Percentiles rank a stretch among this genome's conserved stretches.
Conservation (phyloP, 148 eudicot genomes). For the Vaccinium vitisidaea region DNA sequence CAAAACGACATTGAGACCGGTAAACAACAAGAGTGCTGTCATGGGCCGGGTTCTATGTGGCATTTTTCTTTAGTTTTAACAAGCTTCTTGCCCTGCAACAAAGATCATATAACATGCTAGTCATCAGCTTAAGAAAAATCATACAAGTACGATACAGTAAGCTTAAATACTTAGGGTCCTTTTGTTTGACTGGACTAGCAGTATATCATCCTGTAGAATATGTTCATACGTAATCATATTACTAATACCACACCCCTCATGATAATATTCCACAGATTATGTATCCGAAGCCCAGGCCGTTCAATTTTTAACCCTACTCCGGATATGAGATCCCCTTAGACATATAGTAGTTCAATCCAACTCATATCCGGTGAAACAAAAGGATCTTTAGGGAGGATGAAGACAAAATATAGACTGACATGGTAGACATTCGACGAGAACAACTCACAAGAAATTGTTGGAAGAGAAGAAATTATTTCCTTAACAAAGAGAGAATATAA, state of each 20-base stretch:
- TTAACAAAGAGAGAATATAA: background rate
- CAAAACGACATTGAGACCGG: conserved; percentile 70
- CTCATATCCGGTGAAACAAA: background rate
- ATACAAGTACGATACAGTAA: background rate
- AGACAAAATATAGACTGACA: background rate
- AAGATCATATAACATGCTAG: background rate
- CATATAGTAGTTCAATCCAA: background rate
- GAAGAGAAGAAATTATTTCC: background rate
- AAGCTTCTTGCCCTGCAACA: background rate
- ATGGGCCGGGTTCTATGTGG: conserved; percentile 84
- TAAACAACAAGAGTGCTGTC: conserved; percentile 77
- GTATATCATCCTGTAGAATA: background rate
- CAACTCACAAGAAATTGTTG: background rate
- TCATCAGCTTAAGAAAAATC: background rate
- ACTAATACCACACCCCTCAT: background rate
- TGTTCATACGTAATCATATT: too few relatives aligned
- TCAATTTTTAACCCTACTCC: too few relatives aligned
- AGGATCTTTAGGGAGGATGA: background rate
- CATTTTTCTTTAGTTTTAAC: conserved; percentile 36
- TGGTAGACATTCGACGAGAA: background rate
- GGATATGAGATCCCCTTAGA: background rate
- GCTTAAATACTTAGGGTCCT: background rate
- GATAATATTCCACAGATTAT: background rate
- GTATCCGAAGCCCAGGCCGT: background rate
- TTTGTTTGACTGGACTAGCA: background rate